These are phyloP conservation scores for Verticillium tricorpus DNA, from an alignment of 2,329 filamentous ascomycete species.

Conservation along the genomic window DNA sequence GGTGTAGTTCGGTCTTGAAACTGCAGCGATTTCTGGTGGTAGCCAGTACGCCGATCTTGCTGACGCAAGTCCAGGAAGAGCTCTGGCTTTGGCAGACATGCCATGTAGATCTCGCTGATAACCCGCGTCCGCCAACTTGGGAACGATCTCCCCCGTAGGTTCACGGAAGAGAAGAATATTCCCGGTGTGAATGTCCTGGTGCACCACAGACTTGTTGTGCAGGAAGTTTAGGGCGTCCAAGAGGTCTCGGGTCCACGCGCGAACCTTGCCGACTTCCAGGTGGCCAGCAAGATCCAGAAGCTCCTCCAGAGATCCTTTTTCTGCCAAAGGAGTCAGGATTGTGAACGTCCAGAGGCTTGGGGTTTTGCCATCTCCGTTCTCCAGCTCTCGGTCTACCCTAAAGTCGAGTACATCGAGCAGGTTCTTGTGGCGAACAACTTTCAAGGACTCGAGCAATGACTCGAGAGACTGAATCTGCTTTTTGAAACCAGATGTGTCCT, in stretches of 20 bases:
- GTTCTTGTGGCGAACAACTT: conserved; percentile 69
- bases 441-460: conserved; percentile 69
- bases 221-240: conserved; percentile 85
- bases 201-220: conserved; percentile 78
- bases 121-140: conserved; percentile 70
- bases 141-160: conserved; percentile 61
- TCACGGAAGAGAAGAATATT: conserved; percentile 77
- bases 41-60: conserved; percentile 79
- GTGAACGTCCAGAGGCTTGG: conserved; percentile 63
- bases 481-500: conserved; percentile 62
- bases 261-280: conserved; percentile 69
- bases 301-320: conserved; percentile 78
- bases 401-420: conserved; percentile 78
- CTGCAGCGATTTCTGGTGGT: conserved; percentile 68
- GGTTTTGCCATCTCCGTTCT: conserved; percentile 28
- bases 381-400: conserved; percentile 60
- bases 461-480: conserved; percentile 75
- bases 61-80: conserved; percentile 49
- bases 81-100: conserved; percentile 49
- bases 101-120: conserved; percentile 66
- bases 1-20: conserved; percentile 58
- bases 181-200: conserved; percentile 74
- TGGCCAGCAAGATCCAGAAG: conserved; percentile 74
- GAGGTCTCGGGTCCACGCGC: conserved; percentile 87
- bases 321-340: conserved; percentile 70